phyloP scores from a whole-genome alignment of 164 flowering plant genomes.

The Sedum album region DNA sequence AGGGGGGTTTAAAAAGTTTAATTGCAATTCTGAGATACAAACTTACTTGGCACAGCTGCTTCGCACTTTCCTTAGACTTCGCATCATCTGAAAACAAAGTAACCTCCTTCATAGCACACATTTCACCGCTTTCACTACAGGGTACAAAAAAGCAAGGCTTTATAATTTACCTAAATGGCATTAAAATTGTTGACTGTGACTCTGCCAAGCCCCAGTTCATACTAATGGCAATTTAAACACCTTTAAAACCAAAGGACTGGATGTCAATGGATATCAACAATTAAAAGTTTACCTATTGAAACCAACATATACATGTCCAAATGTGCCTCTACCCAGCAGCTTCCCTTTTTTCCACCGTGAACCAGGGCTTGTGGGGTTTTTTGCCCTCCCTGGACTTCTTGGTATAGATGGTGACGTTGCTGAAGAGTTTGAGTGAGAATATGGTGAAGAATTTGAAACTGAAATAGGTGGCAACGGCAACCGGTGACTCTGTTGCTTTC shows the following conservation, averaged over 20 bases:
- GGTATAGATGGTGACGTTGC: conserved; percentile 71
- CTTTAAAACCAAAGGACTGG: not conserved
- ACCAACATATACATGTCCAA: conserved; percentile 75
- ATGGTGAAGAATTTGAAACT: conserved; percentile 42
- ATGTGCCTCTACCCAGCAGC: conserved; percentile 85
- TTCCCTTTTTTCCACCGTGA: conserved; percentile 94
- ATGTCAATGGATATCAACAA: too few relatives aligned
- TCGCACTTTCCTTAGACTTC: conserved; percentile 89
- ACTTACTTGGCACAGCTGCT: conserved; percentile 78
- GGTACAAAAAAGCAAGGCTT: not conserved
- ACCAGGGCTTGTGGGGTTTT: too few relatives aligned
- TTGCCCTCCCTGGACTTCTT: conserved; percentile 86
- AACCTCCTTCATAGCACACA: conserved; percentile 99
- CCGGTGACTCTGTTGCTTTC: conserved; percentile 70
- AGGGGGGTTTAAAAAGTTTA: too few relatives aligned
- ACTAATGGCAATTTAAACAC: not conserved
- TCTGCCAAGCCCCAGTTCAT: too few relatives aligned
- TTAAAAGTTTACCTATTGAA: conserved; percentile 39
- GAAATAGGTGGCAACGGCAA: conserved; percentile 79
- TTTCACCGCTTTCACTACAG: conserved; percentile 84
- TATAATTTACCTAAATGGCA: too few relatives aligned
- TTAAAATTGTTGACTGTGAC: too few relatives aligned
- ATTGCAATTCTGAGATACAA: not conserved
- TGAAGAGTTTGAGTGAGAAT: conserved; percentile 42
- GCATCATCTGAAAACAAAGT: conserved; percentile 87